A percentile compares a stretch with the other conserved stretches of the same genome.
phyloP scores from a whole-genome alignment of 352 stramenopile genomes.

The Pilasporangium apinafurcum region DNA sequence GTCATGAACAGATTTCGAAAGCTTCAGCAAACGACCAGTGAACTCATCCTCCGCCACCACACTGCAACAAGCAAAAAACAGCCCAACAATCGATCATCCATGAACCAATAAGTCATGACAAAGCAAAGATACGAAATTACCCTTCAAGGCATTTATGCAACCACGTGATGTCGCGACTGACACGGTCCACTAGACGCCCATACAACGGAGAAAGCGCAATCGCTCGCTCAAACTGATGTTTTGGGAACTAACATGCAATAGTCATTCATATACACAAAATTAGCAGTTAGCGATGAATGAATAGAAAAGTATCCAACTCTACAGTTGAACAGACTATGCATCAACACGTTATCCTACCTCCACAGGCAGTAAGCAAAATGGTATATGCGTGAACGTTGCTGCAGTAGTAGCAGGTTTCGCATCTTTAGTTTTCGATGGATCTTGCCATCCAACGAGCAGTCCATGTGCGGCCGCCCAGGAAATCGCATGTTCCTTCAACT shows the following conservation, averaged over 20 bases:
- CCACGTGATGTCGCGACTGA: constrained; percentile 77
- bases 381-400: constrained; percentile 68
- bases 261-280: not conserved
- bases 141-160: constrained; percentile 60
- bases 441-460: constrained; percentile 59
- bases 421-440: constrained; percentile 13
- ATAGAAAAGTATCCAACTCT: not conserved
- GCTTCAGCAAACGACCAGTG: constrained; percentile 67
- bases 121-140: constrained; percentile 3
- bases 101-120: not conserved
- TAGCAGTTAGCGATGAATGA: not conserved
- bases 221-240: constrained; percentile 56
- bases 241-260: constrained; percentile 48
- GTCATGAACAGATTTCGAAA: constrained; percentile 65
- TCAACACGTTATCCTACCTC: constrained; percentile 13
- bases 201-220: constrained; percentile 67
- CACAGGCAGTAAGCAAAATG: constrained; percentile 66
- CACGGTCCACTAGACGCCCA: constrained; percentile 67
- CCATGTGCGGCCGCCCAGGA: constrained; percentile 67
- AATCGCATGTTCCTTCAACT: constrained; percentile 68
- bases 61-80: constrained; percentile 6
- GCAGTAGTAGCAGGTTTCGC: constrained; percentile 9
- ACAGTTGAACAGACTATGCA: not conserved
- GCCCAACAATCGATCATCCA: not conserved
- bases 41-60: constrained; percentile 86